Base-by-base conservation (phyloP, 306 rosid genomes). In the Morella rubra region DNA sequence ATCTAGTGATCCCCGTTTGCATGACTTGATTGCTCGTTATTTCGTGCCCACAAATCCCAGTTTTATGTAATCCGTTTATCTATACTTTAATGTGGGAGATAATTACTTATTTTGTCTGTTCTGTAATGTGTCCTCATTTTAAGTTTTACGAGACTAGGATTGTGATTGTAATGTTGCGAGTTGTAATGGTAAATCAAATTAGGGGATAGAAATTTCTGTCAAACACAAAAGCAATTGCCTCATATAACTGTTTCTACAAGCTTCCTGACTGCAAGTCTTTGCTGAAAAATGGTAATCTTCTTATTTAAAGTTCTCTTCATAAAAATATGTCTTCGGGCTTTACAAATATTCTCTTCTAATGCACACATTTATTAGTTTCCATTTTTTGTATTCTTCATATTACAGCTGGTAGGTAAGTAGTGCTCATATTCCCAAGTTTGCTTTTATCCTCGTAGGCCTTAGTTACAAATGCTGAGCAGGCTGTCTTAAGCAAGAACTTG, bases 401-500 rank as follows among this genome's bases (percentile, higher is more conserved):
- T 40, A 71, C 59, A 46, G 70, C 45, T 27, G 64, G 8, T 42
- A 13, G 40, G 45, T 15, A 71, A 37, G 11, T 71, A 64, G 81
- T 67, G 69, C 52, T 81, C 44, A 75, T 44, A 58, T 20, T 58
- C 65, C 41, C 41, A 69, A 15, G 50, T 79, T 66, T 77, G 50
- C 61, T 20, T 61, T 72, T 80, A 72, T 77, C 77, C 61, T 74
- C 80, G 83, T 74, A 91, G 97, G 81, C 96, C 82, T 92, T 95
- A 91, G 80, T 86, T 73, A 78, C 85, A 81, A 87, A 85, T 84
- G 95, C 95, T 73, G 93, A 89, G 69, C 98, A 89, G 80, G 98
- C 97, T 69, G 66, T 89, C 73, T 85, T 95, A 74, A 92, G 98
- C 96, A 95, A 95, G 88, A 90, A 95, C 84, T 81, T 95, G 98